Percentiles rank a stretch among this genome's conserved stretches.
These are phyloP conservation scores for Circinella minor DNA, from an alignment of 371 early-diverging fungal species.

Conservation along the genomic window DNA sequence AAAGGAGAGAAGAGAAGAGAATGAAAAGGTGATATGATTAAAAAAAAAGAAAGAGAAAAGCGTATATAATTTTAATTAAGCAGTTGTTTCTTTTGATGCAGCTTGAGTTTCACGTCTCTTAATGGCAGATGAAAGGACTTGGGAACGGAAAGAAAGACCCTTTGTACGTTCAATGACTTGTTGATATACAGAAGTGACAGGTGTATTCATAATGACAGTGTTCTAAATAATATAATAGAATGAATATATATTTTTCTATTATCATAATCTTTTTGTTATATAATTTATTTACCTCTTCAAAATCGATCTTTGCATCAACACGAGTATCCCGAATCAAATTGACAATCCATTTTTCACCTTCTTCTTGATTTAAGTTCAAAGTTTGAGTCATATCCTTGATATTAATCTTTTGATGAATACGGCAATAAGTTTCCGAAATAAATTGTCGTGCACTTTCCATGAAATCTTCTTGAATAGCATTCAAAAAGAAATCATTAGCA, in stretches of 20 bases:
- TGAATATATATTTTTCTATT: not conserved
- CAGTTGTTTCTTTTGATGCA: constrained; percentile 28
- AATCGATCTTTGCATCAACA: constrained; percentile 96
- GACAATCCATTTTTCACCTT: constrained; percentile 96
- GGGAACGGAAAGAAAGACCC: constrained; percentile 87
- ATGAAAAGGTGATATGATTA: not conserved
- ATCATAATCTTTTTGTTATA: not conserved
- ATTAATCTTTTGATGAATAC: constrained; percentile 93
- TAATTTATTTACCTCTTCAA: constrained; percentile 67
- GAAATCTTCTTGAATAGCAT: constrained; percentile 83
- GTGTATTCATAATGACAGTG: constrained; percentile 91
- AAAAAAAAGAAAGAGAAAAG: not conserved
- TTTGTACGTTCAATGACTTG: constrained; percentile 94
- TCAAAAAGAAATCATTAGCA: constrained; percentile 89
- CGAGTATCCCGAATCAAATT: constrained; percentile 94
- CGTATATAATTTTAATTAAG: constrained; percentile 1
- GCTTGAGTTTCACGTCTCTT: constrained; percentile 81
- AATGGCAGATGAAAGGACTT: constrained; percentile 86
- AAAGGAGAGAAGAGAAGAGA: not conserved
- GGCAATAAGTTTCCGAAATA: constrained; percentile 94
- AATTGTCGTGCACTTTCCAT: constrained; percentile 91
- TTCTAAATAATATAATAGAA: constrained; percentile 47
- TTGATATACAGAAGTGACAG: constrained; percentile 85
- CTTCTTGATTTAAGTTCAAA: constrained; percentile 85
- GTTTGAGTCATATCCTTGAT: constrained; percentile 82